Percentiles rank a stretch among this genome's conserved stretches.
Conservation (phyloP, 2,329 filamentous ascomycete genomes). For the Venturia pyrina region DNA sequence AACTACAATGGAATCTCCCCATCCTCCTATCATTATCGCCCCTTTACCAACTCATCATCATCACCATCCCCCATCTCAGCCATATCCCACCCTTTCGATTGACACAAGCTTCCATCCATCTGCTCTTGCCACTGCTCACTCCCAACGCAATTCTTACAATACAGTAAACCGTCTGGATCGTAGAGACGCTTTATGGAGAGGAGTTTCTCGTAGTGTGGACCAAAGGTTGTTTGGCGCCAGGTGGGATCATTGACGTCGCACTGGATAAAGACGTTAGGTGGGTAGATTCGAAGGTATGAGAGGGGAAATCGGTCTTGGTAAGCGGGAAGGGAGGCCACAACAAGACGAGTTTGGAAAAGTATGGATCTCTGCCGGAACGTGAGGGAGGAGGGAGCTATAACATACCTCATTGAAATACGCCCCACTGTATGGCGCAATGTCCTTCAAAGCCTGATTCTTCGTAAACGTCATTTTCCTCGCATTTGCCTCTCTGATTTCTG, state of each 20-base stretch:
- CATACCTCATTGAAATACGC: conserved; percentile 12
- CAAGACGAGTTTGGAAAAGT: too few species aligned
- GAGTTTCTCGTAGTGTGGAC: conserved; percentile 24
- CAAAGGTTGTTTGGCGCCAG: conserved; percentile 28
- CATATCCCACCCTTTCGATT: conserved; percentile 1
- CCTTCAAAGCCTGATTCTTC: conserved; percentile 5
- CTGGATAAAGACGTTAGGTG: not conserved
- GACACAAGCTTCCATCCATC: conserved; percentile 11
- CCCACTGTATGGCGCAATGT: conserved; percentile 5
- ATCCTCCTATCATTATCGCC: not conserved
- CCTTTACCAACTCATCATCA: not conserved
- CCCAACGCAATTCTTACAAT: conserved; percentile 11
- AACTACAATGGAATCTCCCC: not conserved
- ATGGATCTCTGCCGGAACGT: too few species aligned
- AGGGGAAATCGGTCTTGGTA: not conserved
- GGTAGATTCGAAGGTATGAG: not conserved
- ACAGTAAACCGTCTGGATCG: conserved; percentile 26
- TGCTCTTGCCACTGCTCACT: conserved; percentile 10
- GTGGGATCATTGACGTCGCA: conserved; percentile 20
- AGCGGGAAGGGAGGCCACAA: not conserved
- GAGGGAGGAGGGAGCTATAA: not conserved
- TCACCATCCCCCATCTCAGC: not conserved
- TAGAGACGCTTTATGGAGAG: conserved; percentile 23
- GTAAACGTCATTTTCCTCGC: not conserved
- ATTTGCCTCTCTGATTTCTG: not conserved